Percentiles rank a stretch among this genome's conserved stretches.
Conservation (phyloP, 345 rosid genomes). For the Brassica carinata region DNA sequence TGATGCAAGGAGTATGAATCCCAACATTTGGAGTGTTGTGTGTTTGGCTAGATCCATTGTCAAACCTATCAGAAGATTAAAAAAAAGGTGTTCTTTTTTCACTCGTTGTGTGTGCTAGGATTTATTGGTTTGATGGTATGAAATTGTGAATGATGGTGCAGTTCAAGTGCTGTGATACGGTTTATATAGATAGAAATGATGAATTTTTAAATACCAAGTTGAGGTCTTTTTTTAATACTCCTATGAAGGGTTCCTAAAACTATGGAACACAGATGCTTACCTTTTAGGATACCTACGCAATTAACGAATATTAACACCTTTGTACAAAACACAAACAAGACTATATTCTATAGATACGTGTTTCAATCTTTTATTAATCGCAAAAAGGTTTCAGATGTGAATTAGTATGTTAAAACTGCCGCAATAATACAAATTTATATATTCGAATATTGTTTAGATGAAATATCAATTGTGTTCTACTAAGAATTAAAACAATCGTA, state of each 20-base stretch:
- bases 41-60: constrained; percentile 40
- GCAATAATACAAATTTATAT: too few species aligned
- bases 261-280: constrained; percentile 7
- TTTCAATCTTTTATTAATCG: neutral
- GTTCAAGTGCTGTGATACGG: neutral
- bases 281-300: constrained; percentile 3
- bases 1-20: constrained; percentile 43
- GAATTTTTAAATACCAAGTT: neutral
- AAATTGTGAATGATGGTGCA: constrained; percentile 9
- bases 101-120: constrained; percentile 4
- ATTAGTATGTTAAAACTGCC: neutral
- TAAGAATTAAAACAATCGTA: neutral
- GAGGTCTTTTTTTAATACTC: neutral
- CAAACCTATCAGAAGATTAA: constrained; percentile 5
- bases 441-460: too few species aligned
- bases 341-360: neutral
- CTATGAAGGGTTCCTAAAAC: constrained; percentile 14
- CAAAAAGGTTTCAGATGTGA: neutral
- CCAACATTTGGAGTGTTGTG: constrained; percentile 22
- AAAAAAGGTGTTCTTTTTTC: neutral
- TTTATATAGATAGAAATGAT: constrained; percentile 32
- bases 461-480: too few species aligned
- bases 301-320: neutral
- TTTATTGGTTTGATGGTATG: neutral
- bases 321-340: neutral